Conservation (phyloP, 2,329 filamentous ascomycete species). For the Fusarium sororula region DNA sequence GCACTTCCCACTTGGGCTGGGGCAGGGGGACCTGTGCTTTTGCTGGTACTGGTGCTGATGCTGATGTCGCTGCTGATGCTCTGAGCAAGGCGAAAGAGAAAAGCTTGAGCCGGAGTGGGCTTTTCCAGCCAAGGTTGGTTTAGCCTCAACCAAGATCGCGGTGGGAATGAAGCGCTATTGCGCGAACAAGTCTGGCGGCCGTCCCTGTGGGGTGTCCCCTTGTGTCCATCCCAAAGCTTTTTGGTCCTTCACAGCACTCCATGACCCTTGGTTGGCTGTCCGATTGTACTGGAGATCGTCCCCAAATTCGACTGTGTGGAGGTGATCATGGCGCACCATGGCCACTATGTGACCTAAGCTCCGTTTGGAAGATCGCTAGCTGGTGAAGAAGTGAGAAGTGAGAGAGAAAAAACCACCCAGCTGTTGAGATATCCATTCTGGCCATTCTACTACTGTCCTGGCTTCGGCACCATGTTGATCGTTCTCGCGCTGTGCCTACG, state of each 20-base stretch:
- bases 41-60: conserved; percentile 8
- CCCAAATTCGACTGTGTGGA: conserved; percentile 41
- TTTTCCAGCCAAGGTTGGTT: conserved; percentile 33
- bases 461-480: conserved; percentile 33
- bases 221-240: conserved; percentile 24
- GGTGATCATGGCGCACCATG: conserved; percentile 39
- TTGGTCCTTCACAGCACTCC: conserved; percentile 24
- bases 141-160: conserved; percentile 39
- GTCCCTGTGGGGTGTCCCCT: conserved; percentile 35
- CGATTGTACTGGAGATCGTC: conserved; percentile 36
- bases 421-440: conserved; percentile 28
- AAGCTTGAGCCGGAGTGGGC: conserved; percentile 40
- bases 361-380: conserved; percentile 19
- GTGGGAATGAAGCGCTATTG: conserved; percentile 43
- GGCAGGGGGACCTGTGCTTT: conserved; percentile 25
- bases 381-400: conserved; percentile 9
- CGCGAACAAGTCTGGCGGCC: conserved; percentile 44
- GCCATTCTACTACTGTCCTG: conserved; percentile 23
- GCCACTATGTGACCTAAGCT: conserved; percentile 18
- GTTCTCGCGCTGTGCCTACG: conserved; percentile 4
- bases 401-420: conserved; percentile 5
- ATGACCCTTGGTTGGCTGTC: conserved; percentile 35
- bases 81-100: conserved; percentile 31
- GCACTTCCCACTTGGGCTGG: conserved; percentile 35
- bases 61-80: conserved; percentile 16